phyloP scores from a whole-genome alignment of 768 basidiomycete genomes.

The Pholiota conissans region DNA sequence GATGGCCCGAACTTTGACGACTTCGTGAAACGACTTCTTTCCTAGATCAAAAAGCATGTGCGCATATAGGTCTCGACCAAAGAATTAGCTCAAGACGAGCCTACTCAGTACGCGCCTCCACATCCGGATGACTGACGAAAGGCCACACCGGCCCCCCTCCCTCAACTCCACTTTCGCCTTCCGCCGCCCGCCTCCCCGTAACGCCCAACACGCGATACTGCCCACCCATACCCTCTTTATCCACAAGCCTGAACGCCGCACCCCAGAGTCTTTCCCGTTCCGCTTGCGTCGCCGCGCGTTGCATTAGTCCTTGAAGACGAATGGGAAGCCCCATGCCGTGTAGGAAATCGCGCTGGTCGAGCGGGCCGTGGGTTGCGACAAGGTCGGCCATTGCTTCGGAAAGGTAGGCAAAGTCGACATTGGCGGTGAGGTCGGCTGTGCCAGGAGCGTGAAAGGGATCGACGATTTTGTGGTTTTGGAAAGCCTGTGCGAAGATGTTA shows the following conservation, averaged over 20 bases:
- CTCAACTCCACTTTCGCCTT: neutral
- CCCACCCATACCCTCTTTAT: constrained; percentile 80
- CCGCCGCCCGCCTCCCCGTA: constrained; percentile 18
- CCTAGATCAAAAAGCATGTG: no score
- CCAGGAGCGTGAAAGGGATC: constrained; percentile 87
- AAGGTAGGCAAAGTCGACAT: constrained; percentile 93
- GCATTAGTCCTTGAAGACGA: constrained; percentile 65
- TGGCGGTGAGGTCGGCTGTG: constrained; percentile 90
- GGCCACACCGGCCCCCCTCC: neutral
- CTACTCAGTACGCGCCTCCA: no score
- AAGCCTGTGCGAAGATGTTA: no score
- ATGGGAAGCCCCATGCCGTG: constrained; percentile 70
- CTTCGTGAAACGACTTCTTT: no score
- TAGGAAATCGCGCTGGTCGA: constrained; percentile 78
- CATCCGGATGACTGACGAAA: neutral
- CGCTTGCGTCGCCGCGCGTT: constrained; percentile 47
- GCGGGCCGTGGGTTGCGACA: constrained; percentile 60
- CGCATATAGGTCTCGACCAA: no score
- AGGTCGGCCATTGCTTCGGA: constrained; percentile 70
- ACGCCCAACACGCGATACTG: constrained; percentile 84
- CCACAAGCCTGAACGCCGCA: constrained; percentile 72
- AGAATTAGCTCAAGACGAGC: no score
- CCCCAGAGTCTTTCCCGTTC: constrained; percentile 51
- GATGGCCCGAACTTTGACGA: no score
- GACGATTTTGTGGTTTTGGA: constrained; percentile 83